Conservation (phyloP, 1,284 basidiomycete genomes). For the Bondarzewia mesenterica region DNA sequence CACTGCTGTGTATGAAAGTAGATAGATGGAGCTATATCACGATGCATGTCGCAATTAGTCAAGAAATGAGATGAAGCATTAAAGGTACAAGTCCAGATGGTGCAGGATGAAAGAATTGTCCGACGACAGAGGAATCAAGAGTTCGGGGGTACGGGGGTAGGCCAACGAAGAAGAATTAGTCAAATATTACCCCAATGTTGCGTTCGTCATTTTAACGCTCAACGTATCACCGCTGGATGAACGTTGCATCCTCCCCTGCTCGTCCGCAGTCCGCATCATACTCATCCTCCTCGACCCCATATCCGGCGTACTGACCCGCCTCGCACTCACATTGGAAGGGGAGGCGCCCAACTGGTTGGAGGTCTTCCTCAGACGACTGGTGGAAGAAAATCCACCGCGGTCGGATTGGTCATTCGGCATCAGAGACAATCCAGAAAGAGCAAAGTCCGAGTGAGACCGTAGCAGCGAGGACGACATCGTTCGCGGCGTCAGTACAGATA, state of each 20-base stretch:
- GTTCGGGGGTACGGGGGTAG: no score
- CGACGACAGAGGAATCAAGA: neutral
- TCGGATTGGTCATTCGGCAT: constrained; percentile 1
- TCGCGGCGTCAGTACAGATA: constrained; percentile 9
- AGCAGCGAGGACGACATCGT: constrained; percentile 3
- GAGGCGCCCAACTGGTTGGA: constrained; percentile 3
- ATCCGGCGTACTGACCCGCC: constrained; percentile 1
- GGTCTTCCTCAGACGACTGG: neutral
- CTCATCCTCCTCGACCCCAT: neutral
- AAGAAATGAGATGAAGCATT: no score
- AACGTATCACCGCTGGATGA: neutral
- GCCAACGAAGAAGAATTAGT: no score
- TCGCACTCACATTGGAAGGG: neutral
- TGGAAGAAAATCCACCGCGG: neutral
- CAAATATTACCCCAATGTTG: constrained; percentile 10
- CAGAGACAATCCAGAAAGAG: constrained; percentile 6
- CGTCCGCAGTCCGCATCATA: constrained; percentile 4
- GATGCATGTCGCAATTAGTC: no score
- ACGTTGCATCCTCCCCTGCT: constrained; percentile 8
- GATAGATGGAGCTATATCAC: no score
- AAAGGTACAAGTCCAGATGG: neutral
- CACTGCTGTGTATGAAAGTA: no score
- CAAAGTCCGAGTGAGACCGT: constrained; percentile 9
- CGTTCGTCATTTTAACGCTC: neutral
- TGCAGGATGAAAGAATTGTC: neutral